Base-by-base conservation (phyloP, 2,329 filamentous ascomycete species). In the Ilyonectria mors-panacis region DNA sequence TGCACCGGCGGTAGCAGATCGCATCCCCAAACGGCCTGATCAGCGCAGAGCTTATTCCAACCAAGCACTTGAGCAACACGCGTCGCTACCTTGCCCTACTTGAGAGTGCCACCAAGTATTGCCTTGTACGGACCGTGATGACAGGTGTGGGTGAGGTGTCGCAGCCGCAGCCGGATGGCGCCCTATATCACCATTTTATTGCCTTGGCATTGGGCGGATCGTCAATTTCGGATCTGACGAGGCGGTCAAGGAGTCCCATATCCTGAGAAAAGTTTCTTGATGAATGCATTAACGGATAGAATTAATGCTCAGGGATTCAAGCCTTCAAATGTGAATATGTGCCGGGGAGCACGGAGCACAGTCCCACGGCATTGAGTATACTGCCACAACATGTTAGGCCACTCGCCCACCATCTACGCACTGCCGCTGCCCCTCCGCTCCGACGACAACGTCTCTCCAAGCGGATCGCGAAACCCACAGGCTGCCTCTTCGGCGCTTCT, bases 41-140 rank as follows among this genome's bases (percentile, higher is more conserved):
- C 63, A 66, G 63, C 63, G 30, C 23, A 61, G 56, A 66, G 44
- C 58, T 66, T 66, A 66, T 66, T 62, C 45, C 51, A 54, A 66
- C 63, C 58, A 66, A 58, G 58, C 63, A 61, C 61, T 50, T 48
- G 23, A 35, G 63, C 63, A 39, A 47, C 44, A 53, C 50, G 30
- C 42, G 47, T 33, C 57, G 63, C 63, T 47, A 45, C 47, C 17
- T 21, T 65, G 37, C 45, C 35, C 48, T 53, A 35, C 48, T 50
- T 58, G 55, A 35, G n/a, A 26, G 30, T 30, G 57, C 50, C 28
- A 53, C 50, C 8, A 53, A n/a, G 48, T 19, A 35, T 37, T 51
- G 45, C 42, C 23, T 59, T 35, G 7, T 42, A 42, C 35, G 35
- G 35, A 59, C 62, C 44, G 39, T 39, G 6, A 19, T 33, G 56